These are phyloP conservation scores for Melastoma malabathricum DNA, from an alignment of 345 rosid genomes.

Conservation along the genomic window DNA sequence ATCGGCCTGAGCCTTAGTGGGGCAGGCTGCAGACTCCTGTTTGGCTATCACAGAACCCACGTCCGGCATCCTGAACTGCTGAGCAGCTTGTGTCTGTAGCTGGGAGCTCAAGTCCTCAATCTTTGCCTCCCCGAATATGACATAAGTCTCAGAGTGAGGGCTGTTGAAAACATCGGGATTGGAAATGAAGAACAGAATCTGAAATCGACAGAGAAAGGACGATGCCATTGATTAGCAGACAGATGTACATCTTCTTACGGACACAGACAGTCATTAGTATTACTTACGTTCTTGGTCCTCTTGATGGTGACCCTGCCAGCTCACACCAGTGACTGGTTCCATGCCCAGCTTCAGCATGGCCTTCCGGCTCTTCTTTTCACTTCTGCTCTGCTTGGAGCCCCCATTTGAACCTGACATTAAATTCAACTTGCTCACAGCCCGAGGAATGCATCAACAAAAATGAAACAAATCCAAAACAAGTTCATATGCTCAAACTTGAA, in stretches of 20 bases:
- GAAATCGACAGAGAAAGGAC: conserved; percentile 12
- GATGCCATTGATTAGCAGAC: background rate
- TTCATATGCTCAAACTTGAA: too few species aligned
- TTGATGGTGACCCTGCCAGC: conserved; percentile 71
- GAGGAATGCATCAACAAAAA: too few species aligned
- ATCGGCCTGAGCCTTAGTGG: conserved; percentile 30
- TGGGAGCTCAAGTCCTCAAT: conserved; percentile 88
- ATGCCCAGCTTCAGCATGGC: conserved; percentile 79
- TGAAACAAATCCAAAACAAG: too few species aligned
- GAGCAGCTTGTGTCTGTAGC: conserved; percentile 83
- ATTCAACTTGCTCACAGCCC: too few species aligned
- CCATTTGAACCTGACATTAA: conserved; percentile 56
- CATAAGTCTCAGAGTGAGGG: conserved; percentile 73
- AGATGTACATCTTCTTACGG: too few species aligned
- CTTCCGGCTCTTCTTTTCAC: conserved; percentile 81
- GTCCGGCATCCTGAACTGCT: conserved; percentile 79
- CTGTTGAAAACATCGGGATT: conserved; percentile 87
- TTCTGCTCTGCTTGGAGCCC: conserved; percentile 71
- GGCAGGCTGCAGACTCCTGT: conserved; percentile 33
- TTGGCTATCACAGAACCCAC: conserved; percentile 41
- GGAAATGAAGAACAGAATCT: conserved; percentile 71
- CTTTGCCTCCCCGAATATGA: conserved; percentile 87
- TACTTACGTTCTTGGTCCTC: conserved; percentile 60
- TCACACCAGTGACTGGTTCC: conserved; percentile 71
- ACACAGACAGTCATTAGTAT: background rate